A percentile compares a stretch with the other conserved stretches of the same genome.
Conservation (phyloP, 1,284 basidiomycete species). For the Cystobasidium sp. region DNA sequence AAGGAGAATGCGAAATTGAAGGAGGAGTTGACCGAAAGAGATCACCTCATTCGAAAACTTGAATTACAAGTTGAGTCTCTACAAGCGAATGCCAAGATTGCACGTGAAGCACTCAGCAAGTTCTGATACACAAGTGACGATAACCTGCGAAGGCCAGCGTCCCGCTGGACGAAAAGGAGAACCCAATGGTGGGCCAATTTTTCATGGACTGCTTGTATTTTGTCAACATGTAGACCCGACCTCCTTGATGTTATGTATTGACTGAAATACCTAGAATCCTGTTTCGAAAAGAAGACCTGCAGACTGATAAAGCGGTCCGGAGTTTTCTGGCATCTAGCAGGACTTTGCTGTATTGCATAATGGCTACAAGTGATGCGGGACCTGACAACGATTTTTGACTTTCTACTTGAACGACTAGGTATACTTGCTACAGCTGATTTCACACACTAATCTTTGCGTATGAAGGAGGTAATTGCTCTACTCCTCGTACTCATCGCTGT, state of each 20-base stretch:
- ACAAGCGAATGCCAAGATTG: constrained; percentile 34
- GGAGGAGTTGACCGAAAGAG: constrained; percentile 71
- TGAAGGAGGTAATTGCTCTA: no score
- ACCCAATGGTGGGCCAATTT: neutral
- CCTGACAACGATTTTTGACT: no score
- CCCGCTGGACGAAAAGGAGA: neutral
- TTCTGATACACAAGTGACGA: neutral
- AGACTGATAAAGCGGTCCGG: no score
- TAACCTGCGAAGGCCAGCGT: neutral
- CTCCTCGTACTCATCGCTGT: constrained; percentile 37
- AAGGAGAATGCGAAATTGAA: constrained; percentile 69
- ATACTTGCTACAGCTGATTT: constrained; percentile 8
- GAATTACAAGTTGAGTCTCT: constrained; percentile 74
- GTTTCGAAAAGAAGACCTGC: no score
- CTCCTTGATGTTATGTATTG: no score
- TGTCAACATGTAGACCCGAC: no score
- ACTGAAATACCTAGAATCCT: no score
- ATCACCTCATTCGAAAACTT: constrained; percentile 75
- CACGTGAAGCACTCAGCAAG: constrained; percentile 35
- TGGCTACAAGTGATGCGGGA: no score
- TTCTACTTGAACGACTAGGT: no score
- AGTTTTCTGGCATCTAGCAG: no score
- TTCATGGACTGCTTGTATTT: no score
- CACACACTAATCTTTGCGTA: neutral
- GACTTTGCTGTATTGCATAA: no score